A percentile compares a stretch with the other conserved stretches of the same genome.
phyloP scores from a whole-genome alignment of 2,329 filamentous ascomycete genomes.

The Alternaria sp. region DNA sequence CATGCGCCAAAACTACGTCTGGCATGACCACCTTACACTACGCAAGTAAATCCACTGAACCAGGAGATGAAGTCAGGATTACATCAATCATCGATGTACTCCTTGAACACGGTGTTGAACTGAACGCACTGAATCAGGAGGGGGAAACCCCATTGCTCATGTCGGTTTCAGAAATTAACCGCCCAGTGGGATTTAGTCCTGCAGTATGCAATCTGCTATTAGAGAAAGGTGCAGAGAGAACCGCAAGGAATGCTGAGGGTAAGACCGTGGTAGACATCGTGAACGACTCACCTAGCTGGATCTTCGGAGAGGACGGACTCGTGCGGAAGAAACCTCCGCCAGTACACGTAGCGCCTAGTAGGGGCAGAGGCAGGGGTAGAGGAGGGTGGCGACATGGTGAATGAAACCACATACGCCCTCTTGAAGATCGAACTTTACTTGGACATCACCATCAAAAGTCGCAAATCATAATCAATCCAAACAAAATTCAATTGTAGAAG shows the following conservation, averaged over 20 bases:
- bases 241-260: neutral
- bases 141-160: neutral
- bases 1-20: neutral
- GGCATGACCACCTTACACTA: neutral
- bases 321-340: neutral
- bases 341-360: neutral
- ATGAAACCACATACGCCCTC: neutral
- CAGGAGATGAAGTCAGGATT: neutral
- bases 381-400: neutral
- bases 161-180: neutral
- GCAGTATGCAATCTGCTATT: neutral
- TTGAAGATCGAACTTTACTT: neutral
- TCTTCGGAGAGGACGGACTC: neutral
- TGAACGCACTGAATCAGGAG: neutral
- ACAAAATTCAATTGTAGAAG: neutral
- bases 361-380: neutral
- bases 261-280: neutral
- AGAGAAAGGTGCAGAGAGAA: neutral
- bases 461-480: neutral
- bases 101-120: neutral
- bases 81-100: neutral
- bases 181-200: neutral
- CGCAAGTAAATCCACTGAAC: neutral
- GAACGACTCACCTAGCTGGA: neutral
- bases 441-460: neutral